Evolutionary conservation across 1,284 basidiomycete species (phyloP).

Genomic region (Omphalotus olearius): DNA sequence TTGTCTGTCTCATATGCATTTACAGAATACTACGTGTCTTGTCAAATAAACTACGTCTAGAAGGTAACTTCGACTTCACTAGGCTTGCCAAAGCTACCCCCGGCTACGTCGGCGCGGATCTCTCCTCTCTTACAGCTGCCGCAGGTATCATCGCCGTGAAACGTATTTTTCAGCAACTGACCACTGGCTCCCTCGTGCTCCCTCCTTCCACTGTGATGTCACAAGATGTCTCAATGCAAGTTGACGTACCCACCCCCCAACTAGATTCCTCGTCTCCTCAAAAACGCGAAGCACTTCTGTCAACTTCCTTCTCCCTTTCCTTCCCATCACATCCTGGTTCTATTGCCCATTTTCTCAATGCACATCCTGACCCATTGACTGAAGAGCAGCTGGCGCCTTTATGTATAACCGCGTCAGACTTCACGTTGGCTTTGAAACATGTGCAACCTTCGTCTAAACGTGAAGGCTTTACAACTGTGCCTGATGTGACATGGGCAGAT

Average conservation of each 20-base stretch:
- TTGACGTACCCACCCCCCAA: slow-evolving; percentile 36
- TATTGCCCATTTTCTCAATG: slow-evolving; percentile 85
- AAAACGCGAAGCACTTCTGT: slow-evolving; percentile 8
- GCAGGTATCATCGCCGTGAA: slow-evolving; percentile 97
- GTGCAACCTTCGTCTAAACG: slow-evolving; percentile 96
- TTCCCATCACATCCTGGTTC: slow-evolving; percentile 54
- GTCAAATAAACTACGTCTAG: slow-evolving; percentile 69
- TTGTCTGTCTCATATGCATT: slow-evolving; percentile 1
- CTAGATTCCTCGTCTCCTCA: slow-evolving; percentile 12
- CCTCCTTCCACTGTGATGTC: slow-evolving; percentile 29
- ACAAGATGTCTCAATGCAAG: slow-evolving; percentile 44
- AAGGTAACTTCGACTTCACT: slow-evolving; percentile 80
- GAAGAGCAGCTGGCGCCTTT: slow-evolving; percentile 76
- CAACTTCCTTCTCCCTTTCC: slow-evolving; percentile 24
- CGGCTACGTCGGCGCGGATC: slow-evolving; percentile 95
- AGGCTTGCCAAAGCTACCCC: slow-evolving; percentile 90
- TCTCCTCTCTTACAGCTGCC: slow-evolving; percentile 87
- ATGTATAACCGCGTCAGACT: slow-evolving; percentile 79
- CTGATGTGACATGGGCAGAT: slow-evolving; percentile 93
- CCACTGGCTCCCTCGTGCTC: slow-evolving; percentile 59
- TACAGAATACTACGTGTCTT: slow-evolving; percentile 79
- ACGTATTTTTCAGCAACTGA: slow-evolving; percentile 87
- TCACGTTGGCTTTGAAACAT: slow-evolving; percentile 73
- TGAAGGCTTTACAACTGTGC: slow-evolving; percentile 96
- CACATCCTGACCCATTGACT: slow-evolving; percentile 80